Evolutionary conservation across 2,329 filamentous ascomycete species (phyloP), one percentile per base, ranked within the genome.

Genomic region (Hymenotorrendiella dingleyae): DNA sequence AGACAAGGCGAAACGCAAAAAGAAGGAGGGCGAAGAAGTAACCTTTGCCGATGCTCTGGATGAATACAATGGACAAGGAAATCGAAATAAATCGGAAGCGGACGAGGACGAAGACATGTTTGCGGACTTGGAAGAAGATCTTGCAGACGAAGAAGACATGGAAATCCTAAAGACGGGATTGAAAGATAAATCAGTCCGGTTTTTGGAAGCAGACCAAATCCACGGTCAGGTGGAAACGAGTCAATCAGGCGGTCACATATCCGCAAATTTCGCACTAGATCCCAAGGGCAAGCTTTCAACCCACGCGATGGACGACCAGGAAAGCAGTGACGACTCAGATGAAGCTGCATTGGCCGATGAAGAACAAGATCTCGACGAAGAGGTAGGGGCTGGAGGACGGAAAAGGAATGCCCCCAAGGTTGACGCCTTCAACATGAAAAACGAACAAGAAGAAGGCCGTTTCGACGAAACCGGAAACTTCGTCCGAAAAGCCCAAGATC

Each of bases 401-500:
- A 97, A 96, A 68, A 86, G 82, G 56, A 88, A 96, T 63, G 93
- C 93, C 2, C 93, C 93, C 2, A 87, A 93, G 62, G 75, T 98
- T 5, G 93, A 97, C 63, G 91, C 91, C 3, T 98, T 98, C 73
- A 97, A 98, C 60, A 86, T 98, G 73, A 81, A 79, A 46, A 70
- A 78, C 10, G 93, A 98, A 64, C 82, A 94, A 62, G 89, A 97
- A 59, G 91, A 97, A 54, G 93, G 93, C 1, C 76, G 81, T 9
- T 98, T 96, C 57, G 93, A 98, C 61, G 85, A 93, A 54, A 71
- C 82, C 1, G 91, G 91, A 8, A 98, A 97, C 63, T 98, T 82
- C 62, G 80, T 98, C 33, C 80, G 93, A 43, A 94, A 94, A 64
- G 90, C 90, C 0, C 77, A 69, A 7, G 93, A 98, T 56, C 87